Evolutionary conservation across 768 basidiomycete species (phyloP).

Genomic region (Russula virescens): DNA sequence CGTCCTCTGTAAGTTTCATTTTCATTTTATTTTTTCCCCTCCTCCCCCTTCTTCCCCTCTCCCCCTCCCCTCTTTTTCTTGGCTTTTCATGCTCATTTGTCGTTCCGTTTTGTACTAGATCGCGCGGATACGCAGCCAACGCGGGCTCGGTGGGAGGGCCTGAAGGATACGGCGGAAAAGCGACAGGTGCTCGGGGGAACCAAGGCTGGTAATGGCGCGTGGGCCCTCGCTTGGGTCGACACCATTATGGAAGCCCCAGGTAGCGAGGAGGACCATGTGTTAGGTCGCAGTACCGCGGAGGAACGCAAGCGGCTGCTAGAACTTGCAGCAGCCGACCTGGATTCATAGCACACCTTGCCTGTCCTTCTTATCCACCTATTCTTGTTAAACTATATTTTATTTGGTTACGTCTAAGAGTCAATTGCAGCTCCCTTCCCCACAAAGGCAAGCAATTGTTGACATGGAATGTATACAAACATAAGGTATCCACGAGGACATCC

Average conservation of each 20-base stretch:
- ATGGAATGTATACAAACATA: constrained; percentile 22
- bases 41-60: not conserved
- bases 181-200: constrained; percentile 57
- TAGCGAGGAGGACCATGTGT: constrained; percentile 15
- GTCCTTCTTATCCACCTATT: not conserved
- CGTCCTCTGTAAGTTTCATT: constrained; percentile 55
- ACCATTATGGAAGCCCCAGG: constrained; percentile 37
- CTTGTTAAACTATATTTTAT: constrained; percentile 7
- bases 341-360: not conserved
- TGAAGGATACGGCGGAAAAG: constrained; percentile 43
- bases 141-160: constrained; percentile 49
- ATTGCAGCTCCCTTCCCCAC: not conserved
- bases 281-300: constrained; percentile 16
- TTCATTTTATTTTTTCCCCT: not conserved
- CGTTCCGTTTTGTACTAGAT: constrained; percentile 39
- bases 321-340: constrained; percentile 7
- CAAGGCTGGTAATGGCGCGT: constrained; percentile 71
- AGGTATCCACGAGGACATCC: constrained; percentile 22
- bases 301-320: constrained; percentile 22
- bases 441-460: not conserved
- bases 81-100: not conserved
- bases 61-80: not conserved
- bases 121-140: constrained; percentile 76
- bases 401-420: constrained; percentile 1
- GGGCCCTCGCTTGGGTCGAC: constrained; percentile 79